Evolutionary conservation across 2,329 filamentous ascomycete genomes (phyloP).

Genomic region (Trichoderma atrobrunneum): DNA sequence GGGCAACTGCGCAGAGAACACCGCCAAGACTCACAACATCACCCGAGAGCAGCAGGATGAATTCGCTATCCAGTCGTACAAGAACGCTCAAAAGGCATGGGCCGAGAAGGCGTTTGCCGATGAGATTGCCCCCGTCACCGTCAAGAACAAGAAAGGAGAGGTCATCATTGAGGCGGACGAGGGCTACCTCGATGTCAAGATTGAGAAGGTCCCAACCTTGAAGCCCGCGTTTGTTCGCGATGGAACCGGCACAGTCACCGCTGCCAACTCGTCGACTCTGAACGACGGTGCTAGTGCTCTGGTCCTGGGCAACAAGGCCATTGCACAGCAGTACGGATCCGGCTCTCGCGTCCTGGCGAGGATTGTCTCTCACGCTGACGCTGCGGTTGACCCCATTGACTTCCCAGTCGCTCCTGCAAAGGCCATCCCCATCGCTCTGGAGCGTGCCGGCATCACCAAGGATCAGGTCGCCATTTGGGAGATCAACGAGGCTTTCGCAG

Average conservation of each 20-base stretch:
- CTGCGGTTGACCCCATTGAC: slow-evolving; percentile 85
- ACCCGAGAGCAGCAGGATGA: slow-evolving; percentile 84
- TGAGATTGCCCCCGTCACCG: slow-evolving; percentile 84
- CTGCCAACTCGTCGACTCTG: slow-evolving; percentile 89
- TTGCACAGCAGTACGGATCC: slow-evolving; percentile 76
- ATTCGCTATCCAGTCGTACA: slow-evolving; percentile 86
- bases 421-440: slow-evolving; percentile 84
- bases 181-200: slow-evolving; percentile 80
- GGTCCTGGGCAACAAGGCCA: slow-evolving; percentile 75
- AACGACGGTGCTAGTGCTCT: slow-evolving; percentile 93
- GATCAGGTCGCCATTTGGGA: slow-evolving; percentile 95
- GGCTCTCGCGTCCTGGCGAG: slow-evolving; percentile 80
- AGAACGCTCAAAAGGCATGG: slow-evolving; percentile 89
- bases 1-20: slow-evolving; percentile 95
- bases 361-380: slow-evolving; percentile 83
- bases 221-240: slow-evolving; percentile 90
- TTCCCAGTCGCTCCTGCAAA: slow-evolving; percentile 92
- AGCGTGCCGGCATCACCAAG: slow-evolving; percentile 84
- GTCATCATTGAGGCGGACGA: slow-evolving; percentile 79
- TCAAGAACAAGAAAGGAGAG: slow-evolving; percentile 81
- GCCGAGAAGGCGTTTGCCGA: slow-evolving; percentile 77
- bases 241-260: slow-evolving; percentile 85
- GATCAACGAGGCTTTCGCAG: slow-evolving; percentile 97
- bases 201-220: slow-evolving; percentile 79
- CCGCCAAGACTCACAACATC: slow-evolving; percentile 81